Percentiles rank a stretch among this genome's conserved stretches.
Evolutionary conservation across 192 early-diverging fungal species (phyloP).

Genomic region (Rhizophagus clarus): DNA sequence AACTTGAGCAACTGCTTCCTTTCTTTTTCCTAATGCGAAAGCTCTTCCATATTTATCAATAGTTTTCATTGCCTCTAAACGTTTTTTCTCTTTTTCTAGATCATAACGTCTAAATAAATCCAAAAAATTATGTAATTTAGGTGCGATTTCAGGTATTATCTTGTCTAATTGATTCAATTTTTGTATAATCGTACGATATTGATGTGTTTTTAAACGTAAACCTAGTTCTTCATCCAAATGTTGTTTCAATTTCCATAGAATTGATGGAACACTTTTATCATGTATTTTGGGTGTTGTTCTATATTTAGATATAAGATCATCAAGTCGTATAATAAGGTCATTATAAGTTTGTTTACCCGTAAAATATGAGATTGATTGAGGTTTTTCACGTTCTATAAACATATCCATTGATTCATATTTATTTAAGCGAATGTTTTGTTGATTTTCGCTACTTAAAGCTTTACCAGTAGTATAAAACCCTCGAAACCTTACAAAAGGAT

Average conservation of each 20-base stretch:
- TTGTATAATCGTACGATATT: constrained; percentile 53
- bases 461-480: background rate
- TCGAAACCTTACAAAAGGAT: background rate
- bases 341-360: constrained; percentile 83
- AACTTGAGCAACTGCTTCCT: constrained; percentile 75
- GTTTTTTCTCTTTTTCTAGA: constrained; percentile 39
- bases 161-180: constrained; percentile 51
- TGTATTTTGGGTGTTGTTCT: constrained; percentile 29
- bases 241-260: constrained; percentile 33
- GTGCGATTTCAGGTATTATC: constrained; percentile 38
- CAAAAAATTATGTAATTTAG: constrained; percentile 23
- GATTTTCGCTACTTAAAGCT: background rate
- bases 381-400: constrained; percentile 49
- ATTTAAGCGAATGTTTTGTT: background rate
- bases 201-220: constrained; percentile 53
- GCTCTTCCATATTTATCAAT: constrained; percentile 75
- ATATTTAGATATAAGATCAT: constrained; percentile 49
- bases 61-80: constrained; percentile 34
- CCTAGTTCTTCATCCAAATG: constrained; percentile 46
- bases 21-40: constrained; percentile 76
- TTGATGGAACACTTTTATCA: background rate
- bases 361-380: constrained; percentile 81
- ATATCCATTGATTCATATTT: constrained; percentile 31
- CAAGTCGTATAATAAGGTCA: constrained; percentile 69
- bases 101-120: constrained; percentile 35